Evolutionary conservation across 352 stramenopile species (phyloP).

Genomic region (Pythium phragmiticola): DNA sequence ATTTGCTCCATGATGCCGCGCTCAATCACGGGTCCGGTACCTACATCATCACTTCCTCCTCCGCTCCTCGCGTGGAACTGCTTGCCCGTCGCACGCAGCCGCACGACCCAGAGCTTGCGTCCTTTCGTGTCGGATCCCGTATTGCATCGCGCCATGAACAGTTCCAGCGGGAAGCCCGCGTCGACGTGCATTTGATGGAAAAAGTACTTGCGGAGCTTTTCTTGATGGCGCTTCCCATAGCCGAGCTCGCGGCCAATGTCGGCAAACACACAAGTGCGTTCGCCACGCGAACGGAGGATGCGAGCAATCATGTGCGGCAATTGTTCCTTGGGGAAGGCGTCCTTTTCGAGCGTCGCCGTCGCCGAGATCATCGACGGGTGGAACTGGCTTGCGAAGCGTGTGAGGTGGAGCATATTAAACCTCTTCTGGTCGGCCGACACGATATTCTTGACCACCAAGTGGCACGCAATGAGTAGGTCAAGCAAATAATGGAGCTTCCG

Average conservation of each 20-base stretch:
- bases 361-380: constrained; percentile 69
- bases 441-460: constrained; percentile 76
- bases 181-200: constrained; percentile 67
- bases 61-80: constrained; percentile 1
- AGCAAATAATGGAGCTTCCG: constrained; percentile 83
- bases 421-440: constrained; percentile 59
- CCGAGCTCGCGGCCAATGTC: constrained; percentile 82
- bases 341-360: constrained; percentile 45
- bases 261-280: constrained; percentile 78
- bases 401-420: constrained; percentile 84
- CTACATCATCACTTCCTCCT: background rate
- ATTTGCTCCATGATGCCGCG: constrained; percentile 83
- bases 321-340: constrained; percentile 62
- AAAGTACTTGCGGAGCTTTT: constrained; percentile 83
- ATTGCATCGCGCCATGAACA: constrained; percentile 84
- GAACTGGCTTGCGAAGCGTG: constrained; percentile 59
- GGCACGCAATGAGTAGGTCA: constrained; percentile 63
- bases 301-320: constrained; percentile 59
- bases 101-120: constrained; percentile 79
- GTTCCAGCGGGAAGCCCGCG: constrained; percentile 57
- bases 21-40: constrained; percentile 51
- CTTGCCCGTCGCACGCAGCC: constrained; percentile 32
- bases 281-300: constrained; percentile 60
- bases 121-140: constrained; percentile 54
- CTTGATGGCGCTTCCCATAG: constrained; percentile 73